Conservation (phyloP, 2,329 filamentous ascomycete species). For the Monilinia polystroma region DNA sequence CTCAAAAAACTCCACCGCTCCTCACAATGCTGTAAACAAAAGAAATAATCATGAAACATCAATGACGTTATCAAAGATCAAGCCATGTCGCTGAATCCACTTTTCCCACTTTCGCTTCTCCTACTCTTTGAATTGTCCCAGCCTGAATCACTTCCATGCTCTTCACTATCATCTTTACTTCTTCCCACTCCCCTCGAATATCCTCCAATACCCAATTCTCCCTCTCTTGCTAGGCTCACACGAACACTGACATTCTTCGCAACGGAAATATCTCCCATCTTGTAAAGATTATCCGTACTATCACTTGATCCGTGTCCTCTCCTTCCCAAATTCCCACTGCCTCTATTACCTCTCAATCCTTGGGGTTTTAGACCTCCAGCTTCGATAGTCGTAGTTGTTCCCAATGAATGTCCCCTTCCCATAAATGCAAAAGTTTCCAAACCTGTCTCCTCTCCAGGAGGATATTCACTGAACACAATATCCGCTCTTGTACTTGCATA, state of each 20-base stretch:
- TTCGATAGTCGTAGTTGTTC: slow-evolving; percentile 27
- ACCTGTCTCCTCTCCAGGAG: slow-evolving; percentile 48
- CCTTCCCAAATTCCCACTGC: slow-evolving; percentile 3
- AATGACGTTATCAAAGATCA: slow-evolving; percentile 13
- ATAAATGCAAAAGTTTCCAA: slow-evolving; percentile 50
- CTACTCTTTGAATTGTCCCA: slow-evolving; percentile 15
- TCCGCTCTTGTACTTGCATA: slow-evolving; percentile 53
- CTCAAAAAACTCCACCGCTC: slow-evolving; percentile 3
- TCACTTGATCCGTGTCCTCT: slow-evolving; percentile 17
- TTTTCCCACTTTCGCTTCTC: slow-evolving; percentile 16
- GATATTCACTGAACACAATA: slow-evolving; percentile 51
- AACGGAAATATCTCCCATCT: slow-evolving; percentile 32
- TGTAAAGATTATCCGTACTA: slow-evolving; percentile 34
- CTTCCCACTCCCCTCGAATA: not conserved
- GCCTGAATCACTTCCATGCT: slow-evolving; percentile 14
- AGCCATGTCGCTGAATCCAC: slow-evolving; percentile 14
- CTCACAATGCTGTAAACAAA: slow-evolving; percentile 18
- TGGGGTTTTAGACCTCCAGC: slow-evolving; percentile 21
- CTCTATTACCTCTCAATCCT: slow-evolving; percentile 18
- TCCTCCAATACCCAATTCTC: not conserved
- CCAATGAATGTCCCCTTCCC: slow-evolving; percentile 30
- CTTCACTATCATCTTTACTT: slow-evolving; percentile 15
- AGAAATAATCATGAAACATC: slow-evolving; percentile 11
- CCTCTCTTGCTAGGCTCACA: slow-evolving; percentile 22
- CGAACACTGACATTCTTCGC: slow-evolving; percentile 33